phyloP scores from a whole-genome alignment of 148 eudicot species.

The Rhododendron kiyosumense region DNA sequence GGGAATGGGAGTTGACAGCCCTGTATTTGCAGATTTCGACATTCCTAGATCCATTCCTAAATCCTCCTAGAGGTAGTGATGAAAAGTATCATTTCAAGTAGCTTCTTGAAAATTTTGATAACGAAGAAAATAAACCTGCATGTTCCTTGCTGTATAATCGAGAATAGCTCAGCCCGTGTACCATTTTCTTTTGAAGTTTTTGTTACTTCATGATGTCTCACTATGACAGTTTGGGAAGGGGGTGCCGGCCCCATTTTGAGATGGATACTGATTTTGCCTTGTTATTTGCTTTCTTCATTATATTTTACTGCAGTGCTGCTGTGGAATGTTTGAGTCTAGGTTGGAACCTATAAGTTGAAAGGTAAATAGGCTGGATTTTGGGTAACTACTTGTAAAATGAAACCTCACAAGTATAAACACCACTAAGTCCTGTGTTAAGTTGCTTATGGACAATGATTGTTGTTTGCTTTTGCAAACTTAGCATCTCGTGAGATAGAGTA shows the following conservation, averaged over 20 bases:
- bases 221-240: not conserved
- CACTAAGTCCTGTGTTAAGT: not conserved
- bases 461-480: not conserved
- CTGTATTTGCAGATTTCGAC: conserved; percentile 63
- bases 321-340: not conserved
- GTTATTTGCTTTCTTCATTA: not conserved
- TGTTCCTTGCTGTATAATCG: not conserved
- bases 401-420: not conserved
- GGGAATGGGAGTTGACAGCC: conserved; percentile 99
- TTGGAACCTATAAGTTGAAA: not conserved
- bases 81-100: not conserved
- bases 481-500: not conserved
- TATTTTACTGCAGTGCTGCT: not conserved
- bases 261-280: not conserved
- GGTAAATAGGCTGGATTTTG: not conserved
- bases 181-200: not conserved
- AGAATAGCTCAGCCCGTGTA: not conserved
- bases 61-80: conserved; percentile 23
- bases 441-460: not conserved
- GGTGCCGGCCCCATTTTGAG: not conserved
- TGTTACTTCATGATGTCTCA: not conserved
- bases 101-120: not conserved
- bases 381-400: not conserved
- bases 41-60: conserved; percentile 71
- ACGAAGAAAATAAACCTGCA: not conserved